Evolutionary conservation across 2,329 filamentous ascomycete genomes (phyloP), one percentile per base, ranked within the genome.

Genomic region (Fusarium chlamydosporum): DNA sequence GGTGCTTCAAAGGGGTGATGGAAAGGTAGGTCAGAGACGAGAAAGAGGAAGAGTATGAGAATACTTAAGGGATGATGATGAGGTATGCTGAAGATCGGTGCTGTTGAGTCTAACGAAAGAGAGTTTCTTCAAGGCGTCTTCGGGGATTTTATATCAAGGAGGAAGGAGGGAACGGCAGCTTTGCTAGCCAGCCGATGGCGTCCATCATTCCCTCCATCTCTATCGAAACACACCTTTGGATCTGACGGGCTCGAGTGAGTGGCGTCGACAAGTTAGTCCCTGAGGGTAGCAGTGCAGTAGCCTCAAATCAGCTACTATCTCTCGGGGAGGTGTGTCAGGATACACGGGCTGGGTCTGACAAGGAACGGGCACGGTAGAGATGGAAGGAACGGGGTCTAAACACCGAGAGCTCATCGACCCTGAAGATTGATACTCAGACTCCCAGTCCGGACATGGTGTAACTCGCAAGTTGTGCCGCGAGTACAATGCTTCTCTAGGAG

Each of bases 91-190:
- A 38, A 35, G 62, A 35, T 48, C 15, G 59, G 29, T 62, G 43
- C 18, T 53, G 42, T 15, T 37, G 47, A 23, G 20, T n/a, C 40
- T 34, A 54, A 29, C 42, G 7, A 55, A 58, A 42, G 43, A 58
- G 43, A 48, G 42, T 58, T 53, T 65, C 52, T 40, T 43, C 6
- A 48, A 45, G 66, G 56, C 48, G 43, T 35, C 33, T 34, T 55
- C 33, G 41, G 46, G 67, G 45, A 52, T 45, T 70, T 70, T 69
- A 69, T 64, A 69, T 67, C 45, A 26, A 50, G 12, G 42, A 48
- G 23, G 27, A 18, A 57, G n/a, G 40, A 54, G 53, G 38, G 46
- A 34, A 53, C 23, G 46, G 23, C 41, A 31, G 31, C 55, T 33
- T 11, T 27, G 34, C 48, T 45, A 11, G 10, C 26, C 29, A 8